Base-by-base conservation (phyloP, 257 asterid species). In the Eucommia ulmoides region DNA sequence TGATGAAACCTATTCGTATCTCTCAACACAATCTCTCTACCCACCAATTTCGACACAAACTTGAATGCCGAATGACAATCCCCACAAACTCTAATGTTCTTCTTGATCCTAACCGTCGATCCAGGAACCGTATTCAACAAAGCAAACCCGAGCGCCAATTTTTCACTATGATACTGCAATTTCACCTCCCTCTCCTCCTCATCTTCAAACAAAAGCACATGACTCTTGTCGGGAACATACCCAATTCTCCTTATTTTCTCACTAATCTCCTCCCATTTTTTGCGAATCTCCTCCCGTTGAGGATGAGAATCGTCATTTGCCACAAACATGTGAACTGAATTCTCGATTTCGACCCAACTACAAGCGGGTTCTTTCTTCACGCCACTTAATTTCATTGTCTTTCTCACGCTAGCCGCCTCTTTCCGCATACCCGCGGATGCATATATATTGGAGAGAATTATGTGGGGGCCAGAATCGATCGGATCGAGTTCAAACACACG, bases 351-450 rank as follows among this genome's bases (percentile, higher is more conserved):
- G 48, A 88, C 75, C 95, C 97, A 88, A 69, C 93, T 83, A 63
- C 91, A 84, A 16, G 93, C 95, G 23, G 92, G 95, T 51, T 88
- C 92, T 54, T 83, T 88, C 78, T 79, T 88, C 18, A 84, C 74
- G 48, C 95, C 92, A 51, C 73, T 58, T 14, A 73, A 80, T n/a
- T 58, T 73, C 97, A 88, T 83, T 78, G 65, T 60, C 72, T 68
- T 81, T 53, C 93, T 77, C 69, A 81, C 95, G 55, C 69, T 65
- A 20, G 93, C 91, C 22, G 95, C 95, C 33, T 83, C 93, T 4
- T 54, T 45, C 63, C 63, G 49, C 55, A 79, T 73, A 41, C 91
- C 93, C 14, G 84, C 82, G 41, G 91, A 72, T 35, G 95, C 94
- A 24, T 78, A 87, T 44, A 81, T 74, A 54, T 87, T 79, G 0